Conservation (phyloP, 176 grass and related monocot genomes). For the Urochloa ruziziensis region DNA sequence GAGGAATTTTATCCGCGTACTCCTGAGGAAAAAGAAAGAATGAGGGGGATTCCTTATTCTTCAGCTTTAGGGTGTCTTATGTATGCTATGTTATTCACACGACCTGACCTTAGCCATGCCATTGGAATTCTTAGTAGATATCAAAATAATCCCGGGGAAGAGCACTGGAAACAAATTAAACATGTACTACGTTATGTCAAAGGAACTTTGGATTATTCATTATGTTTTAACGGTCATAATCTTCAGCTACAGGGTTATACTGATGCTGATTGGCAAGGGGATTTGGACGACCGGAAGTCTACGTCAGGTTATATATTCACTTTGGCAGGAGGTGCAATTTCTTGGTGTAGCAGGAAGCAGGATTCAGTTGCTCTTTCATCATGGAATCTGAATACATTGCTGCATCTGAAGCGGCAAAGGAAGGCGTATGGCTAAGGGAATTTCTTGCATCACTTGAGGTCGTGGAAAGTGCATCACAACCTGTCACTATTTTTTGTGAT, state of each 20-base stretch:
- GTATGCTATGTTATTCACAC: neutral
- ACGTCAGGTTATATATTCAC: neutral
- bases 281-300: neutral
- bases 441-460: too few species aligned
- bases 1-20: neutral
- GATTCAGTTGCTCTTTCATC: neutral
- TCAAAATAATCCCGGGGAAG: neutral
- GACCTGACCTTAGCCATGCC: neutral
- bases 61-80: neutral
- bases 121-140: neutral
- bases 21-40: neutral
- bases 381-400: neutral
- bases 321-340: neutral
- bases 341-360: neutral
- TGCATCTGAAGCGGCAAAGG: neutral
- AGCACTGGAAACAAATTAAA: neutral
- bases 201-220: neutral
- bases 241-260: neutral
- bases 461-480: too few species aligned
- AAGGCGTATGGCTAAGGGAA: neutral
- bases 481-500: too few species aligned
- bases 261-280: neutral
- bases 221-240: neutral
- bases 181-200: neutral
- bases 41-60: neutral